Conservation (phyloP, 805 yeast species). For the Metschnikowia corniflorae region DNA sequence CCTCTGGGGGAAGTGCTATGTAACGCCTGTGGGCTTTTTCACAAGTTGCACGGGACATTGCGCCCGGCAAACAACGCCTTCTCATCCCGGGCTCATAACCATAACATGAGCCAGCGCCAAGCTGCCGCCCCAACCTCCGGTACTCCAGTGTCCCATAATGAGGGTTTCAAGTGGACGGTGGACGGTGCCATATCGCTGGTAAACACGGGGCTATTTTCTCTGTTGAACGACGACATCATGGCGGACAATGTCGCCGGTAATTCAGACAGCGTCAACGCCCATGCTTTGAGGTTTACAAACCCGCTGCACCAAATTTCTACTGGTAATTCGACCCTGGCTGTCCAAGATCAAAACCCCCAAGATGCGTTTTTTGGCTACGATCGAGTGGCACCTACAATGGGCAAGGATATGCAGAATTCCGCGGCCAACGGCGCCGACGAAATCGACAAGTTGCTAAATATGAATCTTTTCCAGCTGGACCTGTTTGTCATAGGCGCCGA, state of each 20-base stretch:
- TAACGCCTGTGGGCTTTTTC: slow-evolving; percentile 45
- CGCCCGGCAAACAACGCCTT: slow-evolving; percentile 32
- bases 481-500: slow-evolving; percentile 25
- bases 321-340: neutral
- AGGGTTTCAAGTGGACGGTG: slow-evolving; percentile 6
- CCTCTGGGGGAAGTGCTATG: slow-evolving; percentile 41
- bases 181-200: slow-evolving; percentile 11
- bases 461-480: slow-evolving; percentile 38
- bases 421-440: slow-evolving; percentile 29
- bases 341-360: neutral
- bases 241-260: neutral
- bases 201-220: slow-evolving; percentile 12
- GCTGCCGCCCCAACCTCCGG: neutral
- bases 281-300: slow-evolving; percentile 1
- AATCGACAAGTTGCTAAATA: slow-evolving; percentile 37
- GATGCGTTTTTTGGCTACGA: slow-evolving; percentile 9
- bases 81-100: neutral
- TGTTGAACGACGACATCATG: slow-evolving; percentile 3
- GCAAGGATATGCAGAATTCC: slow-evolving; percentile 4
- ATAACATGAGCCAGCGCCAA: neutral
- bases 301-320: slow-evolving; percentile 2
- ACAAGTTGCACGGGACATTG: slow-evolving; percentile 43
- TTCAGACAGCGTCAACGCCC: neutral
- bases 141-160: neutral
- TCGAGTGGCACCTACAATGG: slow-evolving; percentile 2